Base-by-base conservation (phyloP, 352 stramenopile species). In the Thraustochytrium sp. region DNA sequence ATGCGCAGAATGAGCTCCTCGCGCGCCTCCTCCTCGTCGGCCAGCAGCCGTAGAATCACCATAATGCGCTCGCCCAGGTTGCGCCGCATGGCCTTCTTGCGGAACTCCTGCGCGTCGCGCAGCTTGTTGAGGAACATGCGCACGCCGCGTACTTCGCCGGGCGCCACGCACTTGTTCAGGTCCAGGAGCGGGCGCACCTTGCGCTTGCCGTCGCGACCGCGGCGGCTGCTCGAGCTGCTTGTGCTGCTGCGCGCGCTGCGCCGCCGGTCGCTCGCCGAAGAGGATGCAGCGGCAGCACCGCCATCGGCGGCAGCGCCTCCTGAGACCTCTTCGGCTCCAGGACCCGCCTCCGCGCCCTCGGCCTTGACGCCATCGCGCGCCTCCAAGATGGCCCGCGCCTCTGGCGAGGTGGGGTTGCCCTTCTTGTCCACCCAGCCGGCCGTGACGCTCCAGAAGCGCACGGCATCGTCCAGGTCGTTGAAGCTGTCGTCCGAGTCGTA, bases 1-100 rank as follows among this genome's bases (percentile, higher is more conserved):
- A 80, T 80, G 37, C 68, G 49, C n/a, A 80, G 29, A 0, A 80
- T 26, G 23, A 80, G 23, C 34, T 46, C 48, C 36, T 80, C 53
- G 48, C 48, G 37, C 34, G 37, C 16, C 11, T 31, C 68, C 31
- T 5, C 4, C 21, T 63, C 40, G 29, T 80, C 13, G 16, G 18
- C 36, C 2, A 80, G 48, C 13, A 53, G 31, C 44, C 31, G 13
- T 8, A 80, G 31, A 9, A 63, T 61, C 51, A 75, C 68, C 48
- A 80, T 42, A 11, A 80, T 44, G 1, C 68, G 48, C 42, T 63
- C 36, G 11, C 44, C 68, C 29, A 80, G 40, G 8, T 29, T 29
- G 49, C 34, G 48, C 9, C 53, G 48, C 68, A 63, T 72, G 37
- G 8, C 34, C 21, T 26, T 2, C 18, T 26, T 18, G 8, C n/a